Percentiles rank a stretch among this genome's conserved stretches.
Conservation (phyloP, 139 green algal genomes). For the Astrephomene gubernaculifera region DNA sequence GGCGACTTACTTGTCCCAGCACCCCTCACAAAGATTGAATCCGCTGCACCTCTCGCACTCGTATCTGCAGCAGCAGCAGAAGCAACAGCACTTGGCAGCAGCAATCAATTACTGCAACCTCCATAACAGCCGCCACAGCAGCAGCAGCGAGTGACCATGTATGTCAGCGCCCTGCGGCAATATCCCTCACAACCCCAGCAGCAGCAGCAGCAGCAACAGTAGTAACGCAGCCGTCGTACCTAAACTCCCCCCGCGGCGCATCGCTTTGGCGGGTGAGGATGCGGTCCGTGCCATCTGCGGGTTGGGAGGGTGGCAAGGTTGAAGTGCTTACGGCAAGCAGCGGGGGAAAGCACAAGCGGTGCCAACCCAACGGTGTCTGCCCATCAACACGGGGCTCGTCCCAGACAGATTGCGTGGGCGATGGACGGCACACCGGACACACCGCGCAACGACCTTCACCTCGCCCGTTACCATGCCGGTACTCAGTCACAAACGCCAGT, state of each 20-base stretch:
- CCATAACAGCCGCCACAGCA: too few relatives aligned
- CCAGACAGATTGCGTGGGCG: too few relatives aligned
- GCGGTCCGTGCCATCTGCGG: conserved; percentile 28
- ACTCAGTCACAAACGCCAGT: too few relatives aligned
- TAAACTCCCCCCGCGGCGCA: conserved; percentile 26
- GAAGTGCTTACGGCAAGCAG: too few relatives aligned
- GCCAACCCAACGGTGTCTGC: too few relatives aligned
- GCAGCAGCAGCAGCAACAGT: background rate
- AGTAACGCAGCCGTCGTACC: background rate
- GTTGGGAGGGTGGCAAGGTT: background rate
- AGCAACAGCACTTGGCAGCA: background rate
- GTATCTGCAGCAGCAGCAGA: conserved; percentile 17
- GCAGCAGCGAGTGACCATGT: too few relatives aligned
- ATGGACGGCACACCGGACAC: too few relatives aligned
- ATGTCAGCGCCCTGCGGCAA: background rate
- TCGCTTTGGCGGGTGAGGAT: conserved; percentile 12
- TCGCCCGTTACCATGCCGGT: too few relatives aligned
- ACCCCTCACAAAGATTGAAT: conserved; percentile 32
- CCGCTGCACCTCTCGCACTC: conserved; percentile 11
- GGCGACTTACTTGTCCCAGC: conserved; percentile 38
- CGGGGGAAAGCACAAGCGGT: too few relatives aligned
- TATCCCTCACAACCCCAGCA: background rate
- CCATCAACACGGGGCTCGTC: too few relatives aligned
- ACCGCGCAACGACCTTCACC: too few relatives aligned
- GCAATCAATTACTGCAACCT: too few relatives aligned